phyloP scores from a whole-genome alignment of 768 basidiomycete genomes.

The Dacryopinax spathularia region DNA sequence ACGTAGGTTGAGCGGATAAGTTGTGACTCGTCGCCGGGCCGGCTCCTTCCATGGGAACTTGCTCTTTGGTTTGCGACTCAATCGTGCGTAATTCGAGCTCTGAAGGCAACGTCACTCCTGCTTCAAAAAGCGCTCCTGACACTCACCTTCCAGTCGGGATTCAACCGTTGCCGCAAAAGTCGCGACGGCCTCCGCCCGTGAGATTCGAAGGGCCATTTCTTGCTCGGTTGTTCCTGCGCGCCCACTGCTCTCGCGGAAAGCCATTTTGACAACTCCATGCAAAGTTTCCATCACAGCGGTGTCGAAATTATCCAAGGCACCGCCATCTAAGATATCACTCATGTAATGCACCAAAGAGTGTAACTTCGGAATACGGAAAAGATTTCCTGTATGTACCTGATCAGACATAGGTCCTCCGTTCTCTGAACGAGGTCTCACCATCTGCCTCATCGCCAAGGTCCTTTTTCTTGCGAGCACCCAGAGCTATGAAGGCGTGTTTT shows the following conservation, averaged over 20 bases:
- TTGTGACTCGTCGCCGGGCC: background rate
- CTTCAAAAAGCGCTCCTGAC: background rate
- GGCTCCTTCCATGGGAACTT: background rate
- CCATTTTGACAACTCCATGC: conserved; percentile 20
- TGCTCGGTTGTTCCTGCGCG: background rate
- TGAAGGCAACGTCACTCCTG: no score
- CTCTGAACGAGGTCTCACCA: background rate
- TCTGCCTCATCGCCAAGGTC: background rate
- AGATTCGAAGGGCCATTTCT: background rate
- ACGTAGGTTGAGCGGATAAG: background rate
- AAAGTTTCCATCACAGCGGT: conserved; percentile 30
- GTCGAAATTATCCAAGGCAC: conserved; percentile 29
- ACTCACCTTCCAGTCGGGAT: background rate
- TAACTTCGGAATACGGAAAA: conserved; percentile 34
- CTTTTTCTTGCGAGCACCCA: conserved; percentile 18
- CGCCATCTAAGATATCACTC: conserved; percentile 20
- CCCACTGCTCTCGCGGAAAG: background rate
- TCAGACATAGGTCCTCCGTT: background rate
- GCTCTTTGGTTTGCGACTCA: background rate
- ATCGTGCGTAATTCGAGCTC: background rate
- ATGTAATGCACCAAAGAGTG: conserved; percentile 28
- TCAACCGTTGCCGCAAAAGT: background rate
- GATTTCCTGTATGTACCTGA: conserved; percentile 2
- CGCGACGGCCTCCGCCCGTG: background rate
- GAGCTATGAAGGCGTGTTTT: conserved; percentile 26